Percentiles rank a stretch among this genome's conserved stretches.
Conservation (phyloP, 768 basidiomycete species). For the Hysterangium stoloniferum region DNA sequence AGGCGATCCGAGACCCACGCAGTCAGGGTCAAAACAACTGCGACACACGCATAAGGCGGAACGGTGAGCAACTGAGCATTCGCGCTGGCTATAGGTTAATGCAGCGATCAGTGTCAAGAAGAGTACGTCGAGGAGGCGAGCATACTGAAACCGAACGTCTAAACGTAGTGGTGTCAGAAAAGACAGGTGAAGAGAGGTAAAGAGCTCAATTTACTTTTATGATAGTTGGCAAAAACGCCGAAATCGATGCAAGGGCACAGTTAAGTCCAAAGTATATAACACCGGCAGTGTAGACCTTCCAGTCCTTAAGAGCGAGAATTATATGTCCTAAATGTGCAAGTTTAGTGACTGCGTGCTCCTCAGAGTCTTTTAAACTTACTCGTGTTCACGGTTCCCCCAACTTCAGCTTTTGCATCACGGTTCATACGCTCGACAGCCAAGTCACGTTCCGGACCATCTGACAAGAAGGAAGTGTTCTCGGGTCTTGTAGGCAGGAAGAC, state of each 20-base stretch:
- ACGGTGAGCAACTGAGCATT: conserved; percentile 69
- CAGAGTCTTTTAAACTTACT: conserved; percentile 27
- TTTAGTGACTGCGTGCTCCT: not conserved
- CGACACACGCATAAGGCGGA: conserved; percentile 70
- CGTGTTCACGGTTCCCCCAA: conserved; percentile 56
- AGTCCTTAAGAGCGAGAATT: conserved; percentile 55
- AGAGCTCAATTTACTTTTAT: conserved; percentile 31
- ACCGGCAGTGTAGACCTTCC: conserved; percentile 65
- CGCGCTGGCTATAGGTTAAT: conserved; percentile 42
- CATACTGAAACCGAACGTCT: conserved; percentile 64
- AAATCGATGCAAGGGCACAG: conserved; percentile 68
- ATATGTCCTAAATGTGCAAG: conserved; percentile 43
- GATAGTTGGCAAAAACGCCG: conserved; percentile 80
- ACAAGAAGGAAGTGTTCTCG: conserved; percentile 57
- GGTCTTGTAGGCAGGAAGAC: conserved; percentile 62
- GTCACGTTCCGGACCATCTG: conserved; percentile 24
- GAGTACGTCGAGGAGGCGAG: conserved; percentile 6
- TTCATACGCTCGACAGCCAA: conserved; percentile 64
- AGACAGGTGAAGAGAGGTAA: not conserved
- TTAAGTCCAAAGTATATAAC: conserved; percentile 76
- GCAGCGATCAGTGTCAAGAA: not conserved
- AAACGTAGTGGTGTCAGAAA: too few relatives aligned
- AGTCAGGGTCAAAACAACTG: conserved; percentile 50
- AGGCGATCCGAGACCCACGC: conserved; percentile 60
- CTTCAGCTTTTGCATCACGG: conserved; percentile 57